A percentile compares a stretch with the other conserved stretches of the same genome.
Evolutionary conservation across 495 filamentous ascomycete species (phyloP).

Genomic region (Massariosphaeria phaeospora): DNA sequence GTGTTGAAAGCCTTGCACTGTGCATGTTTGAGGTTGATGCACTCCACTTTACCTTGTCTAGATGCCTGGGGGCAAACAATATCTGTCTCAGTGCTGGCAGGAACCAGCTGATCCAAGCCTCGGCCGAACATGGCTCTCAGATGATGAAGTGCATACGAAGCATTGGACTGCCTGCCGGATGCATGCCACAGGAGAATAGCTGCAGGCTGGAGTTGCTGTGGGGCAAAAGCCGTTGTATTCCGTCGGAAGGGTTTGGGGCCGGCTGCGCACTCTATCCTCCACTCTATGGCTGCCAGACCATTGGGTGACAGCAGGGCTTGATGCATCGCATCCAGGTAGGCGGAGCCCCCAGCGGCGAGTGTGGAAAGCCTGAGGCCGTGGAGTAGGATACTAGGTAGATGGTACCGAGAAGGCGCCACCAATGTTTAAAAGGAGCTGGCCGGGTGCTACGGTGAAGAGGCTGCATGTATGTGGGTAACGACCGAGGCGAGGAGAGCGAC

Average conservation of each 20-base stretch:
- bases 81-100: too few species aligned
- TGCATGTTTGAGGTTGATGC: slow-evolving; percentile 8
- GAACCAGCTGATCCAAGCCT: not conserved
- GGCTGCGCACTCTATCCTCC: not conserved
- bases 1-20: not conserved
- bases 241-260: not conserved
- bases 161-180: too few species aligned
- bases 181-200: not conserved
- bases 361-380: slow-evolving; percentile 13
- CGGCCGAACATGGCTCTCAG: not conserved
- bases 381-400: slow-evolving; percentile 2
- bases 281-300: not conserved
- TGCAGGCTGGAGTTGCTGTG: not conserved
- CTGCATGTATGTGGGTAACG: not conserved
- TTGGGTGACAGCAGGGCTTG: slow-evolving; percentile 8
- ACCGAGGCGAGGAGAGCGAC: not conserved
- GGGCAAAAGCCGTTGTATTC: not conserved
- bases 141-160: not conserved
- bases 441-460: slow-evolving; percentile 6
- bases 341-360: slow-evolving; percentile 13
- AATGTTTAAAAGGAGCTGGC: not conserved
- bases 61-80: not conserved
- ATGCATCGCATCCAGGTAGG: slow-evolving; percentile 21
- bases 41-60: not conserved
- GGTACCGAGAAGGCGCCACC: not conserved